These are phyloP conservation scores for Alternaria infectoria DNA, from an alignment of 2,329 filamentous ascomycete genomes.

Conservation along the genomic window DNA sequence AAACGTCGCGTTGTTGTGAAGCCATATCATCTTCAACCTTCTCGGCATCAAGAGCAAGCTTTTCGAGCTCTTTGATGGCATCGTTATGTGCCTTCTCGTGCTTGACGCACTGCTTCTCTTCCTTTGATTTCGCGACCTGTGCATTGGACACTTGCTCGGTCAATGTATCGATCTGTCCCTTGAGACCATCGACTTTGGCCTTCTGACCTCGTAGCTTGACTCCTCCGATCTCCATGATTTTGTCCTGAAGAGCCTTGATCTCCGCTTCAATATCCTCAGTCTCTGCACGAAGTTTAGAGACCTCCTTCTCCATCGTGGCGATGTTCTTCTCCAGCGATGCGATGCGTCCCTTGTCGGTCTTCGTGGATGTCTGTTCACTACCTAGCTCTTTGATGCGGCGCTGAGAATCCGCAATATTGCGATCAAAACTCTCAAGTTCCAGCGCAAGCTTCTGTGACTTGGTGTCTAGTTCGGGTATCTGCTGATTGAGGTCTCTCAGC, in stretches of 20 bases:
- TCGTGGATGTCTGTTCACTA: constrained; percentile 80
- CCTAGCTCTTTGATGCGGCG: constrained; percentile 84
- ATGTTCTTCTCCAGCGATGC: constrained; percentile 79
- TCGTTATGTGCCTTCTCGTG: constrained; percentile 82
- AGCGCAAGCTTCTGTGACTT: constrained; percentile 89
- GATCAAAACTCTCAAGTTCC: constrained; percentile 84
- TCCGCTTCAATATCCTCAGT: constrained; percentile 91
- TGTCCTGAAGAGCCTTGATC: constrained; percentile 90
- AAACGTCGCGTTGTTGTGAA: constrained; percentile 76
- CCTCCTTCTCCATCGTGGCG: constrained; percentile 73
- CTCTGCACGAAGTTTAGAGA: constrained; percentile 79
- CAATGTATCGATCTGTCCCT: constrained; percentile 81
- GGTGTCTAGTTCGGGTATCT: constrained; percentile 85
- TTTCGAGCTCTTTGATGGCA: constrained; percentile 78
- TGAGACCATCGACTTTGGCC: constrained; percentile 82
- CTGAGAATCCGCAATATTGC: constrained; percentile 82
- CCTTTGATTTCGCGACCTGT: constrained; percentile 88
- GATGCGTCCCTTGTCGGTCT: constrained; percentile 78
- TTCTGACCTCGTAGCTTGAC: constrained; percentile 90
- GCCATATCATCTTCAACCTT: constrained; percentile 79
- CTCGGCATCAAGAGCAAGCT: constrained; percentile 74
- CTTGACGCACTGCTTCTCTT: constrained; percentile 89
- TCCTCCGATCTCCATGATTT: constrained; percentile 98
- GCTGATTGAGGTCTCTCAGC: constrained; percentile 73
- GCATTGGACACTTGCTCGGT: constrained; percentile 83